Base-by-base conservation (phyloP, 2,329 filamentous ascomycete species). In the Dactylella cylindrospora region DNA sequence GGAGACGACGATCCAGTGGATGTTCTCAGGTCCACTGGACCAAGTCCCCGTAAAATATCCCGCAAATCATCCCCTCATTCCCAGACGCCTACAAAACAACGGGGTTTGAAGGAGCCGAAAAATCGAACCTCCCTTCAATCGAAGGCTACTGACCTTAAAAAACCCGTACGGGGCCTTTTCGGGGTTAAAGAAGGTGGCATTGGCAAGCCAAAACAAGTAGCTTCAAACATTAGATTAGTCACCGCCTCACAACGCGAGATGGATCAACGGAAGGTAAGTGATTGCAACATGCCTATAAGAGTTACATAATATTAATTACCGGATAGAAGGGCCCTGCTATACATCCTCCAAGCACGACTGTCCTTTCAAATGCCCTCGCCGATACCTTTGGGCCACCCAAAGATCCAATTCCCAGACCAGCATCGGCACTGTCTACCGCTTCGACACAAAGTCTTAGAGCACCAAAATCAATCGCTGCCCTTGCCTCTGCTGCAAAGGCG, bases 401-500 rank as follows among this genome's bases (percentile, higher is more conserved):
- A 9, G 55, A 61, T 3, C 41, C 20, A 31, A 66, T 55, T 26
- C 39, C 70, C 65, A 29, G 70, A 64, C 40, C 69, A 62, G 26
- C 70, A 65, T 70, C 70, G n/a, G 69, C 70, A 33, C 59, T 67
- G 47, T 72, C 72, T 12, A 64, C 20, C 33, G 57, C 65, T 68
- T 54, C 71, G 68, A 57, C 70, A 66, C 67, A 72, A 31, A 78
- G 76, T n/a, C 77, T 80, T 1, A 82, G 84, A 45, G 80, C 84
- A 12, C 61, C 65, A 20, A 69, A 69, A 41, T 66, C 66, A 35
- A 55, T 67, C 0, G 88, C 86, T 70, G 85, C 86, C 1, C 76
- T 90, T 17, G 83, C 90, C 49, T 78, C 86, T 40, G 88, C 85
- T 2, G 86, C 88, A 31, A 85, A 84, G 70, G 90, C 90, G 73